These are phyloP conservation scores for Solanum etuberosum DNA, from an alignment of 257 asterid species.

Conservation along the genomic window DNA sequence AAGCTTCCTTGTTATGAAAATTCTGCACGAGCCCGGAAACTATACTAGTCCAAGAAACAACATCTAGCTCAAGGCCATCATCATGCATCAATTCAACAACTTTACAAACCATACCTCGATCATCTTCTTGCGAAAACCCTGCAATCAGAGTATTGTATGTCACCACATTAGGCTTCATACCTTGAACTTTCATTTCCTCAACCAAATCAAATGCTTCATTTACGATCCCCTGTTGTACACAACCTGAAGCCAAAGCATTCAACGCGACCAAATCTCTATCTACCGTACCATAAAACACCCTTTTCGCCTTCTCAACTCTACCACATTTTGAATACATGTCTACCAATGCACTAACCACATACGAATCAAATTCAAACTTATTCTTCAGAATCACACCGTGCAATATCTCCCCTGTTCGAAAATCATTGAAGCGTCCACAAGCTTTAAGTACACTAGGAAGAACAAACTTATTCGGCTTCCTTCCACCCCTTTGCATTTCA, in stretches of 20 bases:
- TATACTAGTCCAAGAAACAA: conserved; percentile 61
- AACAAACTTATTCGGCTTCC: conserved; percentile 26
- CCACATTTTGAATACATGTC: conserved; percentile 59
- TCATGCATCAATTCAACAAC: conserved; percentile 26
- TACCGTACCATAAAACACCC: conserved; percentile 36
- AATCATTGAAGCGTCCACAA: conserved; percentile 53
- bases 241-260: conserved; percentile 62
- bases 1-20: conserved; percentile 31
- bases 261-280: conserved; percentile 43
- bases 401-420: conserved; percentile 28
- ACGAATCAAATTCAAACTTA: conserved; percentile 33
- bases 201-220: conserved; percentile 29
- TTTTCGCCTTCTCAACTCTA: conserved; percentile 31
- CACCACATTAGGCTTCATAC: conserved; percentile 41
- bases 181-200: conserved; percentile 27
- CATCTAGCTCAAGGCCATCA: conserved; percentile 46
- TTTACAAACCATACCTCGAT: conserved; percentile 22
- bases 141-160: conserved; percentile 60
- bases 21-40: conserved; percentile 63
- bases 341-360: conserved; percentile 44
- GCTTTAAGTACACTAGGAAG: conserved; percentile 70
- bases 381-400: conserved; percentile 38
- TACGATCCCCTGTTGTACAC: conserved; percentile 24
- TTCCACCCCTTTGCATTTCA: conserved; percentile 31
- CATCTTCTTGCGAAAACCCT: conserved; percentile 55